Conservation (phyloP, 1,139 yeast species). For the Suhomyces atakaporum region DNA sequence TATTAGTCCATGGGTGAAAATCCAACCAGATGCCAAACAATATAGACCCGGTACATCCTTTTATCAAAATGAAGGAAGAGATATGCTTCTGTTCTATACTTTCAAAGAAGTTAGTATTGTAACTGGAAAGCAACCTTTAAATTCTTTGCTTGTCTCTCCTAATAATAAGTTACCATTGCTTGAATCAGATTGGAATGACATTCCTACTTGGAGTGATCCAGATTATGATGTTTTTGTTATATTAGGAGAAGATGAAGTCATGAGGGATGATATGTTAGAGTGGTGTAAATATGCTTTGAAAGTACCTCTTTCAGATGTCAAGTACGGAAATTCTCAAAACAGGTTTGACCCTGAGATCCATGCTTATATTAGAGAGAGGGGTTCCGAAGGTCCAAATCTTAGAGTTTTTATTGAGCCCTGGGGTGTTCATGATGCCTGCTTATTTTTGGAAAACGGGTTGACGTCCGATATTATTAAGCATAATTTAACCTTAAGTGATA, state of each 20-base stretch:
- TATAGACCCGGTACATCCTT: slow-evolving; percentile 34
- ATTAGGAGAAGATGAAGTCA: slow-evolving; percentile 46
- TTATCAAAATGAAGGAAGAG: slow-evolving; percentile 34
- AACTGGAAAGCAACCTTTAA: slow-evolving; percentile 18
- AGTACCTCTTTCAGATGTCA: slow-evolving; percentile 24
- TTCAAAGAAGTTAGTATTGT: slow-evolving; percentile 34
- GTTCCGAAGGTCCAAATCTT: slow-evolving; percentile 19
- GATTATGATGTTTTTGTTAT: slow-evolving; percentile 33
- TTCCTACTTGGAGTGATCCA: slow-evolving; percentile 33
- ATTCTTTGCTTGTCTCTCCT: slow-evolving; percentile 22
- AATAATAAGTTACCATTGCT: slow-evolving; percentile 19
- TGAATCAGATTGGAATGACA: slow-evolving; percentile 34
- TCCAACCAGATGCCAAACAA: slow-evolving; percentile 20
- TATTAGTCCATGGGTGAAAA: slow-evolving; percentile 44
- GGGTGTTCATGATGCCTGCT: slow-evolving; percentile 45
- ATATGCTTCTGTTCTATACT: slow-evolving; percentile 37
- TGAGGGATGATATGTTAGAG: slow-evolving; percentile 43
- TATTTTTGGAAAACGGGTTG: slow-evolving; percentile 34
- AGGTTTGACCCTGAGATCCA: slow-evolving; percentile 21
- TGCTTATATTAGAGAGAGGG: slow-evolving; percentile 18
- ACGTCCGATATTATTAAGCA: slow-evolving; percentile 9
- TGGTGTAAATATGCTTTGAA: slow-evolving; percentile 39
- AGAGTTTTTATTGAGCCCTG: slow-evolving; percentile 41
- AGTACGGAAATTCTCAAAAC: slow-evolving; percentile 31
- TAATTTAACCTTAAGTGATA: slow-evolving; percentile 8